phyloP scores from a whole-genome alignment of 371 early-diverging fungal species.

The Syncephalastrum sp. region DNA sequence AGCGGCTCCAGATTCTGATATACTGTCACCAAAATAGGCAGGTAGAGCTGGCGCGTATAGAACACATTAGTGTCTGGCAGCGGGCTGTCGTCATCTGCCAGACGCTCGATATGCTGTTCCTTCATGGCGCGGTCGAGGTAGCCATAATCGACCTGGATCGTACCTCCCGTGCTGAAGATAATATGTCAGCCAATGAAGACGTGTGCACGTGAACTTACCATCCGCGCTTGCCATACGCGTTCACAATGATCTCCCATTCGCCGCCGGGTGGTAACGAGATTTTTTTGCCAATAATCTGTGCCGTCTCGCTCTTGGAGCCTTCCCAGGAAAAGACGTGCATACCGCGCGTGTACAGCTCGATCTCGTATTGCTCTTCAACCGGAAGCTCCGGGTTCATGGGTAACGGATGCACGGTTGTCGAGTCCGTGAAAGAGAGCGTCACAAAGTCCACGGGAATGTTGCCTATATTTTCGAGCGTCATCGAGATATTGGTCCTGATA shows the following conservation, averaged over 20 bases:
- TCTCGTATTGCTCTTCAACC: slow-evolving; percentile 74
- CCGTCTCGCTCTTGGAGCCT: slow-evolving; percentile 30
- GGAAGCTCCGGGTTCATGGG: slow-evolving; percentile 53
- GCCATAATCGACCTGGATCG: slow-evolving; percentile 75
- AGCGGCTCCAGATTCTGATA: slow-evolving; percentile 61
- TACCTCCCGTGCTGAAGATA: slow-evolving; percentile 61
- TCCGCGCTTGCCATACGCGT: slow-evolving; percentile 76
- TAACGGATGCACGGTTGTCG: slow-evolving; percentile 45
- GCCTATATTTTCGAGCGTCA: slow-evolving; percentile 77
- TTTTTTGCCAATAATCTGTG: slow-evolving; percentile 35
- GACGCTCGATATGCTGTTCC: slow-evolving; percentile 2
- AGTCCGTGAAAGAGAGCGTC: slow-evolving; percentile 66
- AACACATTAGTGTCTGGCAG: slow-evolving; percentile 37
- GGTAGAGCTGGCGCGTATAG: slow-evolving; percentile 67
- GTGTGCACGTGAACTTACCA: slow-evolving; percentile 44
- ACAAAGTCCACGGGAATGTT: slow-evolving; percentile 69
- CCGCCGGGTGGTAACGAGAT: slow-evolving; percentile 59
- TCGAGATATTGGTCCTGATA: slow-evolving; percentile 52
- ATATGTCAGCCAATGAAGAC: background rate
- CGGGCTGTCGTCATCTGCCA: slow-evolving; percentile 10
- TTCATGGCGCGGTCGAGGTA: slow-evolving; percentile 39
- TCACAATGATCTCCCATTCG: slow-evolving; percentile 55
- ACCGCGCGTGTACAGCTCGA: slow-evolving; percentile 66
- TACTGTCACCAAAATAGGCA: slow-evolving; percentile 74
- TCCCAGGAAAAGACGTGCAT: slow-evolving; percentile 70